Conservation (phyloP, 371 early-diverging fungal species). For the Syncephalastrum sp. region DNA sequence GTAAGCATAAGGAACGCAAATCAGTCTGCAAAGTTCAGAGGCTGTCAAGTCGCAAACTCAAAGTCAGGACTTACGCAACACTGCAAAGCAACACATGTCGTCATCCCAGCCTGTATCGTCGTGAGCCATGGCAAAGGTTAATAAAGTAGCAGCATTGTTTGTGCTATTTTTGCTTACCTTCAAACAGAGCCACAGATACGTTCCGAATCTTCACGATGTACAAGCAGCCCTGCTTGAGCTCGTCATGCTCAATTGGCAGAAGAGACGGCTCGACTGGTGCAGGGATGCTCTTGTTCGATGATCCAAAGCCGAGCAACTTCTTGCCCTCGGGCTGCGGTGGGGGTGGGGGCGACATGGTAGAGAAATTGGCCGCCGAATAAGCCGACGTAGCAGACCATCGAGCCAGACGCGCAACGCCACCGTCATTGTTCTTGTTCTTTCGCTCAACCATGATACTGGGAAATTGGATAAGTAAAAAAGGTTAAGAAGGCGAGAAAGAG, state of each 20-base stretch:
- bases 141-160: background rate
- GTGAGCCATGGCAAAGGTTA: background rate
- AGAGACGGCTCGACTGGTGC: background rate
- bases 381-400: slow-evolving; percentile 6
- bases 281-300: slow-evolving; percentile 6
- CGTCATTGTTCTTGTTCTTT: slow-evolving; percentile 13
- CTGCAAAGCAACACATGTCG: slow-evolving; percentile 38
- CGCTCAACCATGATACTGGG: slow-evolving; percentile 7
- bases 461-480: background rate
- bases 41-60: background rate
- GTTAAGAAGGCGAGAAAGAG: background rate
- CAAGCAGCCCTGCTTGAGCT: slow-evolving; percentile 30
- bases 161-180: slow-evolving; percentile 21
- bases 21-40: background rate
- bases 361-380: slow-evolving; percentile 10
- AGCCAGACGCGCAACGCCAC: slow-evolving; percentile 10
- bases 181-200: slow-evolving; percentile 33
- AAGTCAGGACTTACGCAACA: slow-evolving; percentile 25
- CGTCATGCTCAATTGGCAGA: slow-evolving; percentile 23
- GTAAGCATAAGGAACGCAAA: background rate
- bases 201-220: slow-evolving; percentile 32
- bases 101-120: slow-evolving; percentile 31
- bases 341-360: slow-evolving; percentile 12
- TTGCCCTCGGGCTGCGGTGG: slow-evolving; percentile 6
- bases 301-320: slow-evolving; percentile 17